A percentile compares a stretch with the other conserved stretches of the same genome.
Conservation (phyloP, 1,139 yeast species). For the Arxiozyma telluris region DNA sequence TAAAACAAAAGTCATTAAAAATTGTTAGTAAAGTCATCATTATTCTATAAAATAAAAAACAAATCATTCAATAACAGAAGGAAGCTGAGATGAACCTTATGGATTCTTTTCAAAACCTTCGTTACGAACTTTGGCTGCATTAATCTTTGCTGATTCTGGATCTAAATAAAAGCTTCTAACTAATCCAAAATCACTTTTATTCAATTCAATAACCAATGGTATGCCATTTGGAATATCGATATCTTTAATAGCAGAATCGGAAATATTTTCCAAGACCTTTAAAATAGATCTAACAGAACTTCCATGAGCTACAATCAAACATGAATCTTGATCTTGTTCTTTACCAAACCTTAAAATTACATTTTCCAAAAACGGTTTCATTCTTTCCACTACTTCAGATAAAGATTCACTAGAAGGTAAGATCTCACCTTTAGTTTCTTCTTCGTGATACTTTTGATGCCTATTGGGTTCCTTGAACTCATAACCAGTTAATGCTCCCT, state of each 20-base stretch:
- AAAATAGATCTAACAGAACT: constrained; percentile 62
- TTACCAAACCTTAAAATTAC: constrained; percentile 36
- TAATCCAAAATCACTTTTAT: constrained; percentile 37
- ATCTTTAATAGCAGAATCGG: constrained; percentile 54
- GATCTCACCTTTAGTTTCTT: constrained; percentile 32
- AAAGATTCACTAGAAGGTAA: constrained; percentile 66
- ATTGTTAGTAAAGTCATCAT: neutral
- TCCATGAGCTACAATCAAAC: constrained; percentile 67
- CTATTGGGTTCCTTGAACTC: constrained; percentile 33
- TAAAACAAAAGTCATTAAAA: neutral
- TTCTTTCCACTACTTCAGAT: constrained; percentile 52
- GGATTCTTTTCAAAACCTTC: constrained; percentile 41
- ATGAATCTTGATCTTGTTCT: constrained; percentile 38
- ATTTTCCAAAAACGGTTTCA: constrained; percentile 45
- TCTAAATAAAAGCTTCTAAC: constrained; percentile 49
- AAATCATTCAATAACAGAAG: constrained; percentile 14
- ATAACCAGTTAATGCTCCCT: constrained; percentile 28
- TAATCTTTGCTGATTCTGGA: constrained; percentile 56
- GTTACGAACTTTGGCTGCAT: constrained; percentile 54
- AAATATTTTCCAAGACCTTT: constrained; percentile 47
- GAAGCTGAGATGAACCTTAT: constrained; percentile 1
- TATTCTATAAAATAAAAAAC: constrained; percentile 54
- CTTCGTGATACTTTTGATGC: constrained; percentile 28
- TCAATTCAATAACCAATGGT: constrained; percentile 53
- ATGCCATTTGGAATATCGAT: constrained; percentile 74